Evolutionary conservation across 2,329 filamentous ascomycete species (phyloP).

Genomic region (Beauveria sp.): DNA sequence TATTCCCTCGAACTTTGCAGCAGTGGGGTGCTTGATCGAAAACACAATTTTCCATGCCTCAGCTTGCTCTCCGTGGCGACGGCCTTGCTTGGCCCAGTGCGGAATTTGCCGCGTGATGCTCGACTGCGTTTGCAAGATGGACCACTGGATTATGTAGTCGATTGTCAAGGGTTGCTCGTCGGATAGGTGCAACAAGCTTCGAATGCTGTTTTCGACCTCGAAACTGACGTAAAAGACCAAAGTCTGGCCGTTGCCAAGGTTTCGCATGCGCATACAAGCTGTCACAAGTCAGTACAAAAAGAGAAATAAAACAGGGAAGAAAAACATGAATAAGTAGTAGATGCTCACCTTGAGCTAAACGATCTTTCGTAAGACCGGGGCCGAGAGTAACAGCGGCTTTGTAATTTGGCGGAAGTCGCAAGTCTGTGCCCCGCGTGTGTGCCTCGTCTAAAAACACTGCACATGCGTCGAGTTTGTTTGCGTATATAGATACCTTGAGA

Average conservation of each 20-base stretch:
- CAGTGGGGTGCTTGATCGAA: neutral
- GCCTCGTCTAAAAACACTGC: conserved; percentile 63
- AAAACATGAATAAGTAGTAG: neutral
- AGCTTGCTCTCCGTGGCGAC: conserved; percentile 37
- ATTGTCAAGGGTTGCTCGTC: conserved; percentile 30
- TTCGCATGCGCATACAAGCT: conserved; percentile 66
- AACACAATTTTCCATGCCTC: conserved; percentile 22
- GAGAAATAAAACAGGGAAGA: too few species aligned
- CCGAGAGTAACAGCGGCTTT: conserved; percentile 63
- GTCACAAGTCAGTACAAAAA: conserved; percentile 7
- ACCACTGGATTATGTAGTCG: conserved; percentile 48
- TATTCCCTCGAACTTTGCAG: neutral
- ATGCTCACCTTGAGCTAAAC: conserved; percentile 54
- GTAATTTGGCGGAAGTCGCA: conserved; percentile 51
- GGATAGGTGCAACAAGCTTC: conserved; percentile 12
- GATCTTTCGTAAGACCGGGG: conserved; percentile 57
- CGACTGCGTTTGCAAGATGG: conserved; percentile 46
- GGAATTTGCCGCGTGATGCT: conserved; percentile 42
- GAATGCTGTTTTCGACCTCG: conserved; percentile 52
- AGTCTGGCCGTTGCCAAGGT: conserved; percentile 58
- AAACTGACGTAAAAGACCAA: conserved; percentile 51
- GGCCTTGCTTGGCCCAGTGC: conserved; percentile 55
- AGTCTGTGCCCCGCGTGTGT: conserved; percentile 62
- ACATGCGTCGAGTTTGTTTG: conserved; percentile 47
- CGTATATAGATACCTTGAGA: conserved; percentile 52